A percentile compares a stretch with the other conserved stretches of the same genome.
phyloP scores from a whole-genome alignment of 1,139 yeast species.

The Debaryomycetaceae sp. region DNA sequence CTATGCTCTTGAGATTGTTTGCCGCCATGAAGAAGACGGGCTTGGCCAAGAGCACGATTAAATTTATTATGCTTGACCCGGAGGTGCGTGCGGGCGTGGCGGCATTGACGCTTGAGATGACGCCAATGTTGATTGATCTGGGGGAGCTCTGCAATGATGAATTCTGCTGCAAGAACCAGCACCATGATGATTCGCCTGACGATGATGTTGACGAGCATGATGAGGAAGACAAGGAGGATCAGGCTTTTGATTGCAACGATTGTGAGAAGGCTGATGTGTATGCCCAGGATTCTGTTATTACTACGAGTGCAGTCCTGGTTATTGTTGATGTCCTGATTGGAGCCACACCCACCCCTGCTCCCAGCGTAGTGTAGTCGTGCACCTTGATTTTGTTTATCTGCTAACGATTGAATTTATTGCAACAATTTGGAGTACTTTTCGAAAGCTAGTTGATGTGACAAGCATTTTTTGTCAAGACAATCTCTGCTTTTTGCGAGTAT shows the following conservation, averaged over 20 bases:
- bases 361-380: too few species aligned
- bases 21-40: conserved; percentile 22
- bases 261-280: not conserved
- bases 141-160: conserved; percentile 1
- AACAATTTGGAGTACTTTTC: too few species aligned
- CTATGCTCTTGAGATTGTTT: conserved; percentile 24
- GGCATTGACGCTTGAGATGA: conserved; percentile 16
- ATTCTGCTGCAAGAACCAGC: not conserved
- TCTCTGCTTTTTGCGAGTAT: too few species aligned
- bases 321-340: too few species aligned
- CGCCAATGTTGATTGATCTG: conserved; percentile 14
- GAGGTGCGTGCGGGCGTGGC: conserved; percentile 20
- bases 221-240: not conserved
- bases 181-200: not conserved
- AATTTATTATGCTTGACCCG: conserved; percentile 17
- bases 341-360: too few species aligned
- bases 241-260: not conserved
- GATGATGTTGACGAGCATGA: too few species aligned
- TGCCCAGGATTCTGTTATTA: too few species aligned
- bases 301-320: too few species aligned
- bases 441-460: too few species aligned
- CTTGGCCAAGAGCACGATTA: conserved; percentile 18
- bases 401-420: too few species aligned
- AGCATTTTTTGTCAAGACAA: too few species aligned
- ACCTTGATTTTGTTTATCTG: too few species aligned